Conservation (phyloP, 2,329 filamentous ascomycete genomes). For the Penicillium sp. region DNA sequence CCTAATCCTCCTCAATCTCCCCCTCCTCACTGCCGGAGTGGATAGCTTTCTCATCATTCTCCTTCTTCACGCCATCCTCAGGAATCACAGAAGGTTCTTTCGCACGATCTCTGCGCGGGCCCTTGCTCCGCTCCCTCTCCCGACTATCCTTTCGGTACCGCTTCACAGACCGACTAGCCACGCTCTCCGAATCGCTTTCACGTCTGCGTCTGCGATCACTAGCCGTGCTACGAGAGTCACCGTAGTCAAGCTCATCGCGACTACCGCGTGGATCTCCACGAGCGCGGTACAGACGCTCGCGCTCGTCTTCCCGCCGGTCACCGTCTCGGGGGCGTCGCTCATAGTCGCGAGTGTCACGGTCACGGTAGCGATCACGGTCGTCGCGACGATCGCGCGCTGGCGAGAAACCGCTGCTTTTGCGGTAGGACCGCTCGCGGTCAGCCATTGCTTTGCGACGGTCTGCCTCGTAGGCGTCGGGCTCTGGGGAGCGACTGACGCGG, state of each 20-base stretch:
- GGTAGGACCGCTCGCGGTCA: constrained; percentile 88
- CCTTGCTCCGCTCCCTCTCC: constrained; percentile 35
- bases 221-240: constrained; percentile 55
- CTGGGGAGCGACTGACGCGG: constrained; percentile 78
- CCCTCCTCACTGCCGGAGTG: constrained; percentile 94
- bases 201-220: constrained; percentile 69
- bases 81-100: constrained; percentile 39
- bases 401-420: constrained; percentile 66
- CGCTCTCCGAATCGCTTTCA: constrained; percentile 68
- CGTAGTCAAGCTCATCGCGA: constrained; percentile 86
- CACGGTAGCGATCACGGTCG: constrained; percentile 37
- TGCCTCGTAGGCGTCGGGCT: constrained; percentile 89
- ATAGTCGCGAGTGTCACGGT: constrained; percentile 39
- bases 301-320: constrained; percentile 69
- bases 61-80: constrained; percentile 35
- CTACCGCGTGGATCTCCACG: constrained; percentile 76
- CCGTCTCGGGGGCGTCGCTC: constrained; percentile 39
- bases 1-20: constrained; percentile 78
- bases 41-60: constrained; percentile 50
- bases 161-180: constrained; percentile 60
- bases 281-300: constrained; percentile 76
- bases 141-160: constrained; percentile 42
- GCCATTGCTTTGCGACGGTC: constrained; percentile 90
- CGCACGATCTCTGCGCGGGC: constrained; percentile 54
- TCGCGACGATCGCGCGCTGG: constrained; percentile 42